Base-by-base conservation (phyloP, 176 grass and related monocot genomes). In the Paspalum vaginatum region DNA sequence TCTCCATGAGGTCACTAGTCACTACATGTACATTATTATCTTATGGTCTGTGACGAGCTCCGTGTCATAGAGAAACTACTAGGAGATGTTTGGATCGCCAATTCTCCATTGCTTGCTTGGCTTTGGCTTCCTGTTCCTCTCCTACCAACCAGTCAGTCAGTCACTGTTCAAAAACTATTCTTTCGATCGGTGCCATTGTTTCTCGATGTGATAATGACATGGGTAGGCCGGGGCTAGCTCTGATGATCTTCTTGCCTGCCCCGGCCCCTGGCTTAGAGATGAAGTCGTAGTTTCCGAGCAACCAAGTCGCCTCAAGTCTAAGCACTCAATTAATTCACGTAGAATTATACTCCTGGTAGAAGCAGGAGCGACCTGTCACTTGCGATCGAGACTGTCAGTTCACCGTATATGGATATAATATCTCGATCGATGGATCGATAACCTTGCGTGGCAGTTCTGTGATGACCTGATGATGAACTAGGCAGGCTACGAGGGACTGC, bases 11-110 rank as follows among this genome's bases (percentile, higher is more conserved):
- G 14, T 20, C 24, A 24, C 11, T 21, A 27, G 61, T 76, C 21
- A 72, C 81, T 85, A 77, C 83, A 71, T 85, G 87, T 89, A 89
- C 87, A 89, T 89, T 89, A 88, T 88, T 88, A 71, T 44, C 54
- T 62, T 75, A 46, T 48, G 66, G 43, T 75, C 43, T 61, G 75
- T 65, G 32, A 40, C 61, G 21, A 49, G 44, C 27, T 47, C 22
- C 53, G 70, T 81, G 37, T 48, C 55, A 65, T 42, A 76, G 82
- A 75, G 40, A 44, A 81, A 84, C 11, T 11, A 70, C 49, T 70
- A 25, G 46, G 84, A 65, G 74, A 84, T 85, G 72, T 83, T 5
- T 62, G 68, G 75, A 76, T 81, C 26, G 40, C 37, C 26, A 45
- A 15, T 78, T 70, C 70, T 14, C 5, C 10, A 14, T 62, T 26